Base-by-base conservation (phyloP, 176 grass and related monocot genomes). In the Aegilops speltoides region DNA sequence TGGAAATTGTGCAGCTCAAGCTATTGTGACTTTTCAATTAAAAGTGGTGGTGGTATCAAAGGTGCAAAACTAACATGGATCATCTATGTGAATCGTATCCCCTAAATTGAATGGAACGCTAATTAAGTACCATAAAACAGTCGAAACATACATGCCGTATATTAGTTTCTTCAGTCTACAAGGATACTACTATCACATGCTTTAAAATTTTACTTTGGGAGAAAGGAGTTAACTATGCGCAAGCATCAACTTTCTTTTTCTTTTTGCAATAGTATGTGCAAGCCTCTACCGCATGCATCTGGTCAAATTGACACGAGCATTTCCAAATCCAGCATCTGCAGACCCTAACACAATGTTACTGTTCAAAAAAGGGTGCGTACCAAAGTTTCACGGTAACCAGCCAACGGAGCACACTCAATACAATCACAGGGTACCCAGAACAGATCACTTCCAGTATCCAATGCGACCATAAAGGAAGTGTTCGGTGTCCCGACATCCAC, bases 391-490 rank as follows among this genome's bases (percentile, higher is more conserved):
- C 78, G 94, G 86, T 96, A 94, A 85, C 94, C 78, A 85, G 94
- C 85, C 84, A 96, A 90, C 26, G 97, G 92, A 87, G 97, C 97
- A 34, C 97, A 99, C 68, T 91, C 77, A 24, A 99, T 90, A 79
- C 94, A 96, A 82, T 99, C 92, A 87, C 94, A 99, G 20, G 97
- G 97, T 28, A 99, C 89, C 97, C 97, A 96, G 71, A 99, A 93
- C 77, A 99, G 87, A 89, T 99, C 94, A 82, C 94, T 99, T 81
- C 97, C 97, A 86, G 97, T 90, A 93, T 96, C 97, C 87, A 99
- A 28, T 83, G 94, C 97, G 46, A 99, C 97, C 48, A 99, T 38
- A 85, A 99, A 99, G 31, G 97, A 89, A 69, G 91, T 88, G 34
- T 87, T 94, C 15, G 94, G 94, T 25, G 92, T 96, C 77, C 97